These are phyloP conservation scores for Phialophora verrucosa DNA, from an alignment of 2,329 filamentous ascomycete species.

Conservation along the genomic window DNA sequence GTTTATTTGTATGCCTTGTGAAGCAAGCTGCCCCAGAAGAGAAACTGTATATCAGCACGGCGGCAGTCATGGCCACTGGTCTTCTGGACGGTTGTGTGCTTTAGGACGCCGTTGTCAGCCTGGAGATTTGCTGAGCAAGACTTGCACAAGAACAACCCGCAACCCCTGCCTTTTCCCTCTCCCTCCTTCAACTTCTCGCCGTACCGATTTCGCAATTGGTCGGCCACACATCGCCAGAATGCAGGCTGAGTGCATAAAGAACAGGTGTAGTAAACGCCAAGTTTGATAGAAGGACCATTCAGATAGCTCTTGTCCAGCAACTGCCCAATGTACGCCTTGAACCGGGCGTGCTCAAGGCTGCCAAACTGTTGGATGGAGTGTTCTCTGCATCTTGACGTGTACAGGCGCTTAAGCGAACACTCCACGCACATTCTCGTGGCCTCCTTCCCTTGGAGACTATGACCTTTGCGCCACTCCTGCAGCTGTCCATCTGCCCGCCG, in stretches of 20 bases:
- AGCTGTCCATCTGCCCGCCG: conserved; percentile 16
- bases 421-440: conserved; percentile 38
- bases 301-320: conserved; percentile 8
- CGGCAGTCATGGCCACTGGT: background rate
- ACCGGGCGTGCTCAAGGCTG: background rate
- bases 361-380: conserved; percentile 18
- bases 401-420: conserved; percentile 35
- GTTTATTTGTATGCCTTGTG: conserved; percentile 22
- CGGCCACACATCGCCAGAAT: conserved; percentile 33
- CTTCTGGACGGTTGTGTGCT: conserved; percentile 12
- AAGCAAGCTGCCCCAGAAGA: conserved; percentile 32
- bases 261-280: conserved; percentile 28
- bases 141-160: conserved; percentile 35
- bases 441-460: conserved; percentile 23
- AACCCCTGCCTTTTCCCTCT: conserved; percentile 28
- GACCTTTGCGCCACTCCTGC: conserved; percentile 33
- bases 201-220: conserved; percentile 27
- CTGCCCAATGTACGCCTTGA: conserved; percentile 21
- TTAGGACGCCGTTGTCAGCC: conserved; percentile 13
- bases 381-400: conserved; percentile 35
- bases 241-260: conserved; percentile 33
- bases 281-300: conserved; percentile 10
- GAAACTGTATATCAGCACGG: conserved; percentile 35
- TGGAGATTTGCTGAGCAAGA: conserved; percentile 18
- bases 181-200: conserved; percentile 12